Percentiles rank a stretch among this genome's conserved stretches.
phyloP scores from a whole-genome alignment of 768 basidiomycete genomes.

The Sarcomyxa edulis region DNA sequence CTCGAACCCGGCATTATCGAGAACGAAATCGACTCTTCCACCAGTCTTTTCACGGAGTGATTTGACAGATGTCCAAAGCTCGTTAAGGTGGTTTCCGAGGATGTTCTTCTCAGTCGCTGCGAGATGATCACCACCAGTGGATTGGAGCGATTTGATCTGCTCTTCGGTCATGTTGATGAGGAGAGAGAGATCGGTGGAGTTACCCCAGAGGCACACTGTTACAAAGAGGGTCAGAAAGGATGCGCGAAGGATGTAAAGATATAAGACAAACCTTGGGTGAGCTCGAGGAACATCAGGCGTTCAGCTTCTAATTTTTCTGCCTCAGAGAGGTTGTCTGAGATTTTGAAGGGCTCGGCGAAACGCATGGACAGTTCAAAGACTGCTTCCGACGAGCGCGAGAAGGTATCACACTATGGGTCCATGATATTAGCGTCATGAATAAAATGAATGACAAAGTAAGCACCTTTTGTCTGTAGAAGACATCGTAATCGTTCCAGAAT shows the following conservation, averaged over 20 bases:
- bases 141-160: slow-evolving; percentile 94
- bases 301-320: slow-evolving; percentile 65
- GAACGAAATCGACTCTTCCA: slow-evolving; percentile 74
- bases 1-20: slow-evolving; percentile 89
- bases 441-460: neutral
- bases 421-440: slow-evolving; percentile 6
- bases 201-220: slow-evolving; percentile 94
- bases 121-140: slow-evolving; percentile 91
- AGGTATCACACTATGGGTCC: slow-evolving; percentile 75
- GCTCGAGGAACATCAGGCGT: slow-evolving; percentile 83
- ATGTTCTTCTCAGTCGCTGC: slow-evolving; percentile 97
- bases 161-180: slow-evolving; percentile 98
- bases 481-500: slow-evolving; percentile 87
- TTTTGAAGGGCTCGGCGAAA: slow-evolving; percentile 80
- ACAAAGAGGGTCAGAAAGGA: slow-evolving; percentile 4
- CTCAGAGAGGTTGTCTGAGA: slow-evolving; percentile 44
- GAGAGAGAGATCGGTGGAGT: slow-evolving; percentile 92
- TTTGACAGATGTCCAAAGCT: slow-evolving; percentile 73
- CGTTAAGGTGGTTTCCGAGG: slow-evolving; percentile 73
- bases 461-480: slow-evolving; percentile 92
- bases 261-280: slow-evolving; percentile 70
- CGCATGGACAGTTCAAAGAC: slow-evolving; percentile 93
- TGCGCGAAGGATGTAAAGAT: slow-evolving; percentile 1
- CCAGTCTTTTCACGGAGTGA: slow-evolving; percentile 64
- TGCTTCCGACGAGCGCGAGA: slow-evolving; percentile 86